Conservation (phyloP, 208 protist species). For the Balamuthia mandrillaris region DNA sequence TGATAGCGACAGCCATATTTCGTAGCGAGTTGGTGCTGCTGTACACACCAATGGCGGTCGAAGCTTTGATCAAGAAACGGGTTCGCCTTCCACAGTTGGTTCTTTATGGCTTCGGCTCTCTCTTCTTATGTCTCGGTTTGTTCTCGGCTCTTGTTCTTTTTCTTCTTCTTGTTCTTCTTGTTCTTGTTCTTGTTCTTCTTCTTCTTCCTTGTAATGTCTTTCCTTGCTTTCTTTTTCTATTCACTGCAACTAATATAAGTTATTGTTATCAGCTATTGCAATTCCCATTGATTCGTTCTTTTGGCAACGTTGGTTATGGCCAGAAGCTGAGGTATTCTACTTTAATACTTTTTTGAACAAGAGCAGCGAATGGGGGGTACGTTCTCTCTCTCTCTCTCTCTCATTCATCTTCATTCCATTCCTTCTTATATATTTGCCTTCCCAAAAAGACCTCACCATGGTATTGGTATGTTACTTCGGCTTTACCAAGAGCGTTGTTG, state of each 20-base stretch:
- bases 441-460: slow-evolving; percentile 47
- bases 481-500: slow-evolving; percentile 75
- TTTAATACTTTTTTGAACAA: slow-evolving; percentile 86
- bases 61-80: not conserved
- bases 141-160: not conserved
- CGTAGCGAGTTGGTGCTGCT: not conserved
- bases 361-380: slow-evolving; percentile 76
- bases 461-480: slow-evolving; percentile 82
- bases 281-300: slow-evolving; percentile 79
- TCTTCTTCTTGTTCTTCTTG: not conserved
- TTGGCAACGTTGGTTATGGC: slow-evolving; percentile 81
- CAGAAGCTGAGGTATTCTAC: slow-evolving; percentile 82
- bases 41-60: not conserved
- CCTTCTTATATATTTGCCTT: not conserved
- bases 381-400: not conserved
- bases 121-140: slow-evolving; percentile 44
- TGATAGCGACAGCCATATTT: not conserved
- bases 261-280: slow-evolving; percentile 16
- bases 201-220: not conserved
- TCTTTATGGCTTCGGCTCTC: not conserved
- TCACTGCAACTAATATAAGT: not conserved
- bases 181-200: too few relatives aligned
- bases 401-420: not conserved
- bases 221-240: not conserved
- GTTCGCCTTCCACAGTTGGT: not conserved